Base-by-base conservation (phyloP, 75 land plant species). In the Larix kaempferi region DNA sequence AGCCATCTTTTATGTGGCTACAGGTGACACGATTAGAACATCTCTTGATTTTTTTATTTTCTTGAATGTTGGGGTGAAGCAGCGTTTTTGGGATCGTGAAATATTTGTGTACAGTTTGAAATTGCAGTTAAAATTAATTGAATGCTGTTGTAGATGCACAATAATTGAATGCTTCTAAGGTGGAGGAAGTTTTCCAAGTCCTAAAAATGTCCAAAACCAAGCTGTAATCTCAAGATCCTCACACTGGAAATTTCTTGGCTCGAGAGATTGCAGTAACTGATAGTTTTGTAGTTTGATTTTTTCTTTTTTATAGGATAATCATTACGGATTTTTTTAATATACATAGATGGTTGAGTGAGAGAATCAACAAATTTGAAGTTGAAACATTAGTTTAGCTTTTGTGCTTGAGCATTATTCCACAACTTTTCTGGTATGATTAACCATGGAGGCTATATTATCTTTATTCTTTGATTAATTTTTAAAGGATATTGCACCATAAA, bases 101-200 rank as follows among this genome's bases (percentile, higher is more conserved):
- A 6, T 54, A 22, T 73, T 10, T 25, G 22, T 73, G 1, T 55
- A 78, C 87, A 93, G 95, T 74, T 63, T 78, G 90, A 91, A 76
- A 89, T 93, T 59, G 95, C 93, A 56, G 88, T 86, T 4, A 93
- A 93, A 66, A 93, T 93, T 37, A 93, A 93, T 55, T 93, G 95
- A 2, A 93, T 93, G 95, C 81, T 93, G 19, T 60, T 93, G 80
- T 93, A 93, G 82, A 93, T 93, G 93, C 91, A 91, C 81, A 91
- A 93, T 73, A 74, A 89, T n/a, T 37, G 93, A 93, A 75, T 56
- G 79, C 80, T 8, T 76, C 83, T 3, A 93, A 91, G 71, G 91
- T 93, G 65, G 88, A 93, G 35, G 95, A 93, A 73, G 95, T 93
- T 21, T 85, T 91, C 49, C 79, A 87, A 44, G 93, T 93, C 29